A percentile compares a stretch with the other conserved stretches of the same genome.
Conservation (phyloP, 345 rosid species). For the Barbarea vulgaris region DNA sequence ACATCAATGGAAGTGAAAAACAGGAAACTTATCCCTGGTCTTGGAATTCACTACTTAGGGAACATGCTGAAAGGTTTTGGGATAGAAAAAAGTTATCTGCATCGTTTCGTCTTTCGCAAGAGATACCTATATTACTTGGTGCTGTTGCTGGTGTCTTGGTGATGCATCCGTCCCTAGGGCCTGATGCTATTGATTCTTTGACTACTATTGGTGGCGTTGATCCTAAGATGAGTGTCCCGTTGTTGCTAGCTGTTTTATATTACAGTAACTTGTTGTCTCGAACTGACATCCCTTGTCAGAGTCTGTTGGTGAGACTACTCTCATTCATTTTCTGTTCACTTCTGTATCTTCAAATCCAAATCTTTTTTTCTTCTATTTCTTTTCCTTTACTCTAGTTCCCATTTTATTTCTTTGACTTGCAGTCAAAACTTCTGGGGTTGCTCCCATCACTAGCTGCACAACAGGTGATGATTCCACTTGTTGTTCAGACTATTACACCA, state of each 20-base stretch:
- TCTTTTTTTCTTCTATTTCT: not conserved
- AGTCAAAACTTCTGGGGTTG: conserved; percentile 80
- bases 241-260: conserved; percentile 74
- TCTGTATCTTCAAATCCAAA: conserved; percentile 19
- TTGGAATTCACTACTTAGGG: conserved; percentile 76
- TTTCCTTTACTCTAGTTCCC: conserved; percentile 22
- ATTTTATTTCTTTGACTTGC: conserved; percentile 35
- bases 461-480: conserved; percentile 78
- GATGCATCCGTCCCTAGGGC: conserved; percentile 65
- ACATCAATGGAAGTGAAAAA: conserved; percentile 40
- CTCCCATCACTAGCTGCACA: conserved; percentile 90
- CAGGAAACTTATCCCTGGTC: conserved; percentile 41
- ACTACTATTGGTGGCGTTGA: conserved; percentile 60
- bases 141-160: conserved; percentile 68
- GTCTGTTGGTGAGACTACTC: conserved; percentile 62
- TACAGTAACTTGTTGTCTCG: conserved; percentile 71
- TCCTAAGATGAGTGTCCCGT: conserved; percentile 72
- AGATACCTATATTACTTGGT: conserved; percentile 65
- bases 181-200: conserved; percentile 63
- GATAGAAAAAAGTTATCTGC: conserved; percentile 56
- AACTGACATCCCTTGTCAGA: conserved; percentile 46
- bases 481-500: conserved; percentile 80
- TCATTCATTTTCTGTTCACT: conserved; percentile 20
- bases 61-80: conserved; percentile 49
- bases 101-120: conserved; percentile 48